Evolutionary conservation across 306 rosid genomes (phyloP).

Genomic region (Styphnolobium japonicum): DNA sequence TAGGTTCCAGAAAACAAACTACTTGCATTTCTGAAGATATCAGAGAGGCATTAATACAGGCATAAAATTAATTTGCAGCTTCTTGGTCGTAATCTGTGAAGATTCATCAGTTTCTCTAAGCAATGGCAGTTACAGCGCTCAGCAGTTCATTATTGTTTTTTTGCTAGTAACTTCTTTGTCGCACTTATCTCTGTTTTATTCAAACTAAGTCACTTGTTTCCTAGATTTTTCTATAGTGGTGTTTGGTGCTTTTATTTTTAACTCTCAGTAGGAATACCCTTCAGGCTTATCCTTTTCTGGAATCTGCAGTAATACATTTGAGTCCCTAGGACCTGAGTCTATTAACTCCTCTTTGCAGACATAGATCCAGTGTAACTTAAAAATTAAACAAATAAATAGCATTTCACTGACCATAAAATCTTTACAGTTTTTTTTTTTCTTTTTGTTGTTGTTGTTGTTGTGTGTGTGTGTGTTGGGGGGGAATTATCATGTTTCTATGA

Average conservation of each 20-base stretch:
- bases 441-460: no score
- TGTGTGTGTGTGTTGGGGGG: no score
- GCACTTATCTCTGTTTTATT: not conserved
- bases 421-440: not conserved
- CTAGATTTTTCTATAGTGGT: not conserved
- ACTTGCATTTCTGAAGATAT: not conserved
- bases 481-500: not conserved
- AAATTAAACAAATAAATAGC: not conserved
- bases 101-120: not conserved
- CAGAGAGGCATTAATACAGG: not conserved
- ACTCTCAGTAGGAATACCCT: not conserved
- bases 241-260: not conserved
- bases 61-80: not conserved
- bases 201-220: not conserved
- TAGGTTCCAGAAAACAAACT: not conserved
- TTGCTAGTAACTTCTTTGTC: not conserved
- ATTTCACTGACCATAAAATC: not conserved
- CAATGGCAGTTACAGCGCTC: not conserved
- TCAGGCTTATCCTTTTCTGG: not conserved
- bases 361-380: not conserved
- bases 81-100: not conserved
- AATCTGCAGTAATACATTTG: not conserved
- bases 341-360: not conserved
- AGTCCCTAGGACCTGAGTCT: not conserved
- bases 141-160: not conserved